phyloP scores from a whole-genome alignment of 306 rosid genomes.

The Crotalaria pallida region DNA sequence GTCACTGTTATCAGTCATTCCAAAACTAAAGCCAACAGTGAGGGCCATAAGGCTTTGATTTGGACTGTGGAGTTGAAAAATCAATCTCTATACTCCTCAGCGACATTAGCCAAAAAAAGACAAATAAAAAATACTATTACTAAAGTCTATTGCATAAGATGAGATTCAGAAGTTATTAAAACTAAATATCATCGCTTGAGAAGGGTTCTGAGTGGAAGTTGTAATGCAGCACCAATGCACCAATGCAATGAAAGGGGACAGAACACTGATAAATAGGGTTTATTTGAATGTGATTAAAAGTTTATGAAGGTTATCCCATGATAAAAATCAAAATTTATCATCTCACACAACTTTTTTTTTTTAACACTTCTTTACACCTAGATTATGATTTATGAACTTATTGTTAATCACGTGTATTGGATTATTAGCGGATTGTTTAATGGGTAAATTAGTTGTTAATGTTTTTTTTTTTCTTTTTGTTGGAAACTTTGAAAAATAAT shows the following conservation, averaged over 20 bases:
- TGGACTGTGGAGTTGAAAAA: not conserved
- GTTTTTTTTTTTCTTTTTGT: no score
- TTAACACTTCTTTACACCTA: no score
- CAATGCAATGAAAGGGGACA: not conserved
- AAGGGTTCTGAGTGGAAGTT: not conserved
- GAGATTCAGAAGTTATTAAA: not conserved
- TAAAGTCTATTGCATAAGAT: not conserved
- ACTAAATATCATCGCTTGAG: not conserved
- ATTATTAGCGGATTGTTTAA: no score
- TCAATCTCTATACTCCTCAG: not conserved
- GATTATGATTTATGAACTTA: no score
- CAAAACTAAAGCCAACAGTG: slow-evolving; percentile 4
- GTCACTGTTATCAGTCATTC: not conserved
- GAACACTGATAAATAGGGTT: not conserved
- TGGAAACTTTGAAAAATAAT: not conserved
- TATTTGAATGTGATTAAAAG: not conserved
- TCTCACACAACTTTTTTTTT: no score
- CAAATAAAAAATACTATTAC: not conserved
- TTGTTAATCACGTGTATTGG: no score
- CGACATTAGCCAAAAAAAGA: not conserved
- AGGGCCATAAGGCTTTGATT: slow-evolving; percentile 7
- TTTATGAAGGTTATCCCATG: not conserved
- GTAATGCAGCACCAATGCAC: not conserved
- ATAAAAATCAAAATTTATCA: no score
- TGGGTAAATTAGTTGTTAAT: no score